Base-by-base conservation (phyloP, 441 rosid genomes). In the Manihot esculenta region DNA sequence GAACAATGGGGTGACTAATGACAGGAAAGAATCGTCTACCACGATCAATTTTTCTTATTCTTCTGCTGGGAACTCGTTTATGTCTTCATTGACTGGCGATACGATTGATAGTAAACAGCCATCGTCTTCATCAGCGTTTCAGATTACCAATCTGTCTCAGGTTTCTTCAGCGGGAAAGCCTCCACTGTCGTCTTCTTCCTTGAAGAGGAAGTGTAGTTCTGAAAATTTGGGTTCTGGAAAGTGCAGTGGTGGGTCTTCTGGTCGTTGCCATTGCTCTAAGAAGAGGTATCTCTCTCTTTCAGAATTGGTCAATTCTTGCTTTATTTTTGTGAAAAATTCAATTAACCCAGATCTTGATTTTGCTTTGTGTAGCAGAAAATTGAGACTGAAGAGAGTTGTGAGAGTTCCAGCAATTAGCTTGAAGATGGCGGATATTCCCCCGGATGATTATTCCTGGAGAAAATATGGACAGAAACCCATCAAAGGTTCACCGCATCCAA, bases 401-500 rank as follows among this genome's bases (percentile, higher is more conserved):
- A 89, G 84, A 72, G 92, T 89, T 17, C 90, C 92, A 63, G 89
- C 94, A 33, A 86, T 87, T 59, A 89, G 94, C 79, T 80, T 76
- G 81, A 89, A 87, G 80, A 79, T 87, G 66, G 86, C 90, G 2
- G 95, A 89, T 77, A 89, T 87, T 64, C 95, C 95, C 49, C 87
- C 92, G 0, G 92, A 89, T 76, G 95, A 89, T 77, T 89, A 78
- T 64, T 89, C 95, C 0, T 89, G 91, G 95, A 86, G 95, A 77
- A 89, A 89, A 69, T 89, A 87, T 42, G 95, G 95, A 18, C 92
- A 89, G 68, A 89, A 89, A 71, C 91, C 92, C 21, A 89, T 89
- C 60, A 89, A 89, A 84, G 95, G 95, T 17, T 89, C 95, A 65
- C 90, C 92, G n/a, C 88, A 89, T 74, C 95, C 95, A 53, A 85